Conservation (phyloP, 2,329 filamentous ascomycete genomes). For the Fusarium staphyleae region DNA sequence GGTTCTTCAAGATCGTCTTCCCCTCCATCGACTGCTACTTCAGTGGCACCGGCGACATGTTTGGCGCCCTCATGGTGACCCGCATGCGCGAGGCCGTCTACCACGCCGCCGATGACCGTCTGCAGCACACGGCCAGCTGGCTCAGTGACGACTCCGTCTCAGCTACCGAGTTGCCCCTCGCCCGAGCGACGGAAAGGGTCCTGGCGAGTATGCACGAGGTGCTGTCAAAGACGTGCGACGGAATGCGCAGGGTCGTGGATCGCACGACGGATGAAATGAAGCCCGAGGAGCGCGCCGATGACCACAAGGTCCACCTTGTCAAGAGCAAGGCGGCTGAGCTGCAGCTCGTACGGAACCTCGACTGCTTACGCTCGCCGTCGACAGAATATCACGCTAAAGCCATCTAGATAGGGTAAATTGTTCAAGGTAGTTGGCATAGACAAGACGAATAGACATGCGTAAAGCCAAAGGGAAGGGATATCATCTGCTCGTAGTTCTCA, state of each 20-base stretch:
- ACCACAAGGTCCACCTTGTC: constrained; percentile 69
- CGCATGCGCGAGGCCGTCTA: constrained; percentile 83
- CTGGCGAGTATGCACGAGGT: constrained; percentile 92
- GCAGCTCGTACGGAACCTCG: constrained; percentile 77
- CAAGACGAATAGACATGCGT: constrained; percentile 29
- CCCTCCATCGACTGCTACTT: constrained; percentile 93
- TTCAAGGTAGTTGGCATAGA: constrained; percentile 3
- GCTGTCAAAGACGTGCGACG: constrained; percentile 70
- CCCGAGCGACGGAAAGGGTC: constrained; percentile 83
- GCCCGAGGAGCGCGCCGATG: constrained; percentile 54
- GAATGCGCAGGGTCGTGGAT: constrained; percentile 62
- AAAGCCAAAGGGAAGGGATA: constrained; percentile 9
- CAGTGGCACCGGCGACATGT: constrained; percentile 97
- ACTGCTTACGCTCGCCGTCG: constrained; percentile 70
- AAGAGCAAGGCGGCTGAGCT: constrained; percentile 89
- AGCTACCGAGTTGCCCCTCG: constrained; percentile 78
- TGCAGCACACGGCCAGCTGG: constrained; percentile 72
- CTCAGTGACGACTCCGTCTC: constrained; percentile 74
- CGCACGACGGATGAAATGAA: constrained; percentile 52
- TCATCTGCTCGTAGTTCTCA: constrained; percentile 7
- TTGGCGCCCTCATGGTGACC: constrained; percentile 87
- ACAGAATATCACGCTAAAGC: constrained; percentile 67
- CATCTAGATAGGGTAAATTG: constrained; percentile 46
- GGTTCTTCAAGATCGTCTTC: constrained; percentile 89
- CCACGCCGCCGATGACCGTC: constrained; percentile 44